Base-by-base conservation (phyloP, 2,329 filamentous ascomycete genomes). In the Aspergillus neoniger region DNA sequence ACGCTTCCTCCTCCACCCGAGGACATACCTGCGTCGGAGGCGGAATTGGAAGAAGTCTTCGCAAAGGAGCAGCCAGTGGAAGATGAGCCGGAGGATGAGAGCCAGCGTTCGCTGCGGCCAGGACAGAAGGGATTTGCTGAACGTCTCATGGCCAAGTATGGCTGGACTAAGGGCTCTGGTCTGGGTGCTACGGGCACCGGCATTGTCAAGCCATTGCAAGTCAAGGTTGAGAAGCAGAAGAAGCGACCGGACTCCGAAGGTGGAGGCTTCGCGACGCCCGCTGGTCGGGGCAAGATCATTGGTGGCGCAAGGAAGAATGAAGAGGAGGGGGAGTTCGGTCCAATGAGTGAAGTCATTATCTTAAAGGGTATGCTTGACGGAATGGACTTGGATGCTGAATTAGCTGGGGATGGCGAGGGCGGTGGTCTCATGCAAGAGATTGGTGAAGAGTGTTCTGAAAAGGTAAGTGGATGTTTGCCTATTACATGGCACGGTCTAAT, bases 91-190 rank as follows among this genome's bases (percentile, higher is more conserved):
- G 72, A 72, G 52, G 67, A 67, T 15, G 74, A 75, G 54, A 72
- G 75, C 19, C 76, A 81, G 32, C 85, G 86, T 39, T 88, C 88
- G 44, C 85, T 81, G 59, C 86, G 88, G 2, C 92, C 92, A 0
- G 91, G 92, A 15, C 91, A 96, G 75, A 85, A 88, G 65, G 91
- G 89, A 55, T 96, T 96, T 75, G 95, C 92, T 0, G 86, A 92
- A 66, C 89, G 92, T 36, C 85, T 98, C 58, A 92, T 99, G 87
- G 85, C 87, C 63, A 98, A 97, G 74, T 95, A 96, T 78, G 95
- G 95, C 58, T 98, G 93, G 91, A 89, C 88, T 38, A 89, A 93
- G 70, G 95, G 95, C 23, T 85, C 89, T 63, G 95, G 95, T 19
- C 86, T 99, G 4, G 95, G 95, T 66, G 92, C 91, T 15, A 85